Evolutionary conservation across 805 yeast genomes (phyloP).

Genomic region (Wickerhamomyces chaumierensis): DNA sequence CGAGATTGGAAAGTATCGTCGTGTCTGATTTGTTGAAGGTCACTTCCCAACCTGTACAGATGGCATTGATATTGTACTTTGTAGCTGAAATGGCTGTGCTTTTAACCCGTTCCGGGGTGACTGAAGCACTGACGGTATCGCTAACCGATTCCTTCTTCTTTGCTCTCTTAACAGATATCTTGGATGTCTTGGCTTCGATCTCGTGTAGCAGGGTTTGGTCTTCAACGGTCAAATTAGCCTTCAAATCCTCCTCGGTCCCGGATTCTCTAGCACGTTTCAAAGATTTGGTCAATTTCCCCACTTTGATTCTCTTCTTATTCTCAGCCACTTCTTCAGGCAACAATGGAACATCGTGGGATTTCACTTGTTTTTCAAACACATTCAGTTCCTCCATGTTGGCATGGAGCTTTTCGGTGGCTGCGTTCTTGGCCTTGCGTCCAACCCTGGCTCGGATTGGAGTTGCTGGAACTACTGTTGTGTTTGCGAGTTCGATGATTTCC

Average conservation of each 20-base stretch:
- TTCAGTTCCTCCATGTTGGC: slow-evolving; percentile 60
- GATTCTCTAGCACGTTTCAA: slow-evolving; percentile 4
- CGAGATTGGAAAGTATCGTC: slow-evolving; percentile 34
- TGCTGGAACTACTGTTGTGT: too few relatives aligned
- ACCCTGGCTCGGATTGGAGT: background rate
- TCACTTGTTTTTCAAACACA: slow-evolving; percentile 44
- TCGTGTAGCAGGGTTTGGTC: background rate
- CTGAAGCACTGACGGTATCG: too few relatives aligned
- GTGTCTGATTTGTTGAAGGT: slow-evolving; percentile 33
- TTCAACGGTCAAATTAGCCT: slow-evolving; percentile 3
- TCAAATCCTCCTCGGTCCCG: slow-evolving; percentile 9
- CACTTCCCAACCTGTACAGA: slow-evolving; percentile 57
- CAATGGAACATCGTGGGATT: slow-evolving; percentile 25
- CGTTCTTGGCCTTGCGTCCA: slow-evolving; percentile 46
- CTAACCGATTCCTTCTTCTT: too few relatives aligned
- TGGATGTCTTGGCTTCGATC: background rate
- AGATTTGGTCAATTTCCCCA: slow-evolving; percentile 15
- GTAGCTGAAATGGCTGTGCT: slow-evolving; percentile 2
- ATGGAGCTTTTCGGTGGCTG: slow-evolving; percentile 57
- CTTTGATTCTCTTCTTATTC: slow-evolving; percentile 19
- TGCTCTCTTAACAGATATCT: slow-evolving; percentile 3
- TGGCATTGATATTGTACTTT: slow-evolving; percentile 29
- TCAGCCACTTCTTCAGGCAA: slow-evolving; percentile 30
- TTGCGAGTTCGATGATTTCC: too few relatives aligned
- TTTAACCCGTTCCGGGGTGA: too few relatives aligned